Conservation (phyloP, 2,329 filamentous ascomycete species). For the Botryotinia narcissicola region DNA sequence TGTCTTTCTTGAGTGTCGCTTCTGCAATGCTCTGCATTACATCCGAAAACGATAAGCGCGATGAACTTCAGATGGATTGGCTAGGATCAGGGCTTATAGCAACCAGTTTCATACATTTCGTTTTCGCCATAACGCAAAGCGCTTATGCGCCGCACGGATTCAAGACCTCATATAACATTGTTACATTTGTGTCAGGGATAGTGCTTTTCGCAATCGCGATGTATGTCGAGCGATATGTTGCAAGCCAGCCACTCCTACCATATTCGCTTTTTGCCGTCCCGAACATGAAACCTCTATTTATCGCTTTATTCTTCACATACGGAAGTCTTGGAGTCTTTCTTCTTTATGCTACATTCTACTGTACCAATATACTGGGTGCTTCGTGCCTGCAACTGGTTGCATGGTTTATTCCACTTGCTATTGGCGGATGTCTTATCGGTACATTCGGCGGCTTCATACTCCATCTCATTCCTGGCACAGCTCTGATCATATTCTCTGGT, state of each 20-base stretch:
- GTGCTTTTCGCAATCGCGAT: conserved; percentile 57
- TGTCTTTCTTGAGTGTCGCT: conserved; percentile 47
- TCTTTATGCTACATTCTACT: conserved; percentile 66
- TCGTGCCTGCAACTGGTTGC: conserved; percentile 56
- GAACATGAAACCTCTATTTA: conserved; percentile 62
- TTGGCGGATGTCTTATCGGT: conserved; percentile 60
- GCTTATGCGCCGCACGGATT: conserved; percentile 65
- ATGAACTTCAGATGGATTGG: conserved; percentile 65
- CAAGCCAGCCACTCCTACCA: conserved; percentile 65
- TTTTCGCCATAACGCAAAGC: conserved; percentile 71
- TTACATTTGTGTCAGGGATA: conserved; percentile 60
- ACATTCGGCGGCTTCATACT: conserved; percentile 56
- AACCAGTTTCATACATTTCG: conserved; percentile 62
- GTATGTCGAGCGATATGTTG: conserved; percentile 72
- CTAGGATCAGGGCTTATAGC: conserved; percentile 58
- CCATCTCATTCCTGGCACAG: conserved; percentile 46
- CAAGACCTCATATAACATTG: conserved; percentile 66
- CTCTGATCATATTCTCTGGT: conserved; percentile 50
- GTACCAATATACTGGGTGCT: conserved; percentile 52
- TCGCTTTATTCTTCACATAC: conserved; percentile 62
- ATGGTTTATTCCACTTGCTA: conserved; percentile 54
- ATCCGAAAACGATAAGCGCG: conserved; percentile 41
- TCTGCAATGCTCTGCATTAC: conserved; percentile 50
- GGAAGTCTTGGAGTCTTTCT: conserved; percentile 65
- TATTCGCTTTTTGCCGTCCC: conserved; percentile 64